Evolutionary conservation across 805 yeast genomes (phyloP).

Genomic region (Metschnikowia borealis): DNA sequence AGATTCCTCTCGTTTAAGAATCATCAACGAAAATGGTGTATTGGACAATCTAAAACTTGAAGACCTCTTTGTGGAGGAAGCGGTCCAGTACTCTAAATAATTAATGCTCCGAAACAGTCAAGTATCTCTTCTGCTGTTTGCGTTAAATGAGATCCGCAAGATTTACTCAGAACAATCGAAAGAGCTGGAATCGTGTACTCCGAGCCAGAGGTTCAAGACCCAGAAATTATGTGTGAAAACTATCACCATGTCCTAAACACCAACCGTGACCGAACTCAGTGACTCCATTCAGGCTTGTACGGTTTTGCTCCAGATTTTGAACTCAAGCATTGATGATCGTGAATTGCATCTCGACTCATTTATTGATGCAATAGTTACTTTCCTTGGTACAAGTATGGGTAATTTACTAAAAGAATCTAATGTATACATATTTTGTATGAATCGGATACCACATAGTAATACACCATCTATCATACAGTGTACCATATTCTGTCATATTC

Average conservation of each 20-base stretch:
- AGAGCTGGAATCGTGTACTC: constrained; percentile 20
- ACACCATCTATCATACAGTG: too few relatives aligned
- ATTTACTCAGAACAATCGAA: constrained; percentile 1
- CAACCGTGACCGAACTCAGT: constrained; percentile 19
- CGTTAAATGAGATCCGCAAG: constrained; percentile 3
- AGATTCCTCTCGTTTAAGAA: too few relatives aligned
- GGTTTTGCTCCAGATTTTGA: constrained; percentile 39
- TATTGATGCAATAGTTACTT: constrained; percentile 37
- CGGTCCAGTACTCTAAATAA: not conserved
- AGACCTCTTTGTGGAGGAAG: not conserved
- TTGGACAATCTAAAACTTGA: not conserved
- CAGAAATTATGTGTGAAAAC: constrained; percentile 28
- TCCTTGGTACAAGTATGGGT: constrained; percentile 23
- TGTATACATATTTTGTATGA: too few relatives aligned
- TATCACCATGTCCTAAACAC: constrained; percentile 18
- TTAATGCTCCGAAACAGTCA: not conserved
- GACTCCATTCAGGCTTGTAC: constrained; percentile 30
- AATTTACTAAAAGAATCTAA: too few relatives aligned
- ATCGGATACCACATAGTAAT: too few relatives aligned
- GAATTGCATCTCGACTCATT: constrained; percentile 44
- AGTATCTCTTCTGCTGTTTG: constrained; percentile 2
- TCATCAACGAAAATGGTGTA: not conserved
- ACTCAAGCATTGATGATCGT: constrained; percentile 39
- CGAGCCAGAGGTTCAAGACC: constrained; percentile 15
- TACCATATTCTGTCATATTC: too few relatives aligned